Conservation (phyloP, 495 filamentous ascomycete genomes). For the Filosporella fistucella region DNA sequence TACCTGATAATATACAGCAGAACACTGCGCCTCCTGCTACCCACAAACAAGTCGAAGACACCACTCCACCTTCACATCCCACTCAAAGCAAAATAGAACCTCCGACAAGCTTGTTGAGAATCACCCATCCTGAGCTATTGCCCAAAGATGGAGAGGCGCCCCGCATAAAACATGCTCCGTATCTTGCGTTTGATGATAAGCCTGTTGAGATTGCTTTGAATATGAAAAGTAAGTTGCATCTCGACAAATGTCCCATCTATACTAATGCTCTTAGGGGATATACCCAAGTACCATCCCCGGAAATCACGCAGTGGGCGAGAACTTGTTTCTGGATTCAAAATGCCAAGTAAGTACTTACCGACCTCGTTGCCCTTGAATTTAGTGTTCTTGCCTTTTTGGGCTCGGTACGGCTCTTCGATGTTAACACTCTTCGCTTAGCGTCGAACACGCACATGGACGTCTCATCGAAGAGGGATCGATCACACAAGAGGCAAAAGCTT, state of each 20-base stretch:
- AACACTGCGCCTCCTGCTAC: too few relatives aligned
- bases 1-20: too few relatives aligned
- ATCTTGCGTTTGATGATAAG: slow-evolving; percentile 8
- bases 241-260: not conserved
- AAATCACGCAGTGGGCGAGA: slow-evolving; percentile 17
- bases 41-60: too few relatives aligned
- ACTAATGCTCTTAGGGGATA: slow-evolving; percentile 4
- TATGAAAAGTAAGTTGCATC: slow-evolving; percentile 15
- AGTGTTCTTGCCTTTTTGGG: too few relatives aligned
- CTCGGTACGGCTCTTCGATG: too few relatives aligned
- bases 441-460: too few relatives aligned
- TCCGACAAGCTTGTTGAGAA: slow-evolving; percentile 8
- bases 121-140: slow-evolving; percentile 13
- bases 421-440: too few relatives aligned
- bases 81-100: not conserved
- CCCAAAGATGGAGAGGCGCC: too few relatives aligned
- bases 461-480: slow-evolving; percentile 11
- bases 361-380: too few relatives aligned
- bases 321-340: slow-evolving; percentile 18
- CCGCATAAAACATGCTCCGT: slow-evolving; percentile 14
- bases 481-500: slow-evolving; percentile 8
- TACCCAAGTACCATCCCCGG: slow-evolving; percentile 19
- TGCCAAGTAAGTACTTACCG: slow-evolving; percentile 17
- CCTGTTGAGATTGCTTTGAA: slow-evolving; percentile 13
- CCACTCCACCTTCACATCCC: not conserved